phyloP scores from a whole-genome alignment of 2,329 filamentous ascomycete genomes.

The Talaromyces sp. region DNA sequence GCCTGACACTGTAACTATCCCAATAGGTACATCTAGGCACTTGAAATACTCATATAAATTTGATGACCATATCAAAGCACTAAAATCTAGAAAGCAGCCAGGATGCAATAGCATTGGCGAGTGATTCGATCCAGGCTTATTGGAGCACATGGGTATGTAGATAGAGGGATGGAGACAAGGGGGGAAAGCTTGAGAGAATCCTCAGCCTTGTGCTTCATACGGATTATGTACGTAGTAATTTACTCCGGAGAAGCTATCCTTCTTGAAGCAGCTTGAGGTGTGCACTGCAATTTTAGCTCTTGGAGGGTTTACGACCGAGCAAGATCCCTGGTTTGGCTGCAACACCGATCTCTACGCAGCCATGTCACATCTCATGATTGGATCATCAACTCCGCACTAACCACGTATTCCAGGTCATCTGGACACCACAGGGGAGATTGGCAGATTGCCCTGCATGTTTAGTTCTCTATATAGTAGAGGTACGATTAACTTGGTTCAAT shows the following conservation, averaged over 20 bases:
- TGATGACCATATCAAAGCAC: no score
- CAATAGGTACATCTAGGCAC: no score
- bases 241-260: background rate
- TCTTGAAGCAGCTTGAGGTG: background rate
- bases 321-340: background rate
- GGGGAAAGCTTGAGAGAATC: background rate
- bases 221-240: background rate
- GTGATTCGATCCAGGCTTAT: no score
- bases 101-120: no score
- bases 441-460: background rate
- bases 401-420: background rate
- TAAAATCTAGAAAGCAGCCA: no score
- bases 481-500: no score
- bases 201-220: background rate
- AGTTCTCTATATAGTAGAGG: no score
- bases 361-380: background rate
- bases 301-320: background rate
- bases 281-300: background rate
- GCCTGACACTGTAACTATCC: no score
- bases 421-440: background rate
- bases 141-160: background rate
- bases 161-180: background rate
- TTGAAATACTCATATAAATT: no score
- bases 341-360: background rate
- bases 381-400: background rate